These are phyloP conservation scores for Solanum peruvianum DNA, from an alignment of 257 asterid species.

Conservation along the genomic window DNA sequence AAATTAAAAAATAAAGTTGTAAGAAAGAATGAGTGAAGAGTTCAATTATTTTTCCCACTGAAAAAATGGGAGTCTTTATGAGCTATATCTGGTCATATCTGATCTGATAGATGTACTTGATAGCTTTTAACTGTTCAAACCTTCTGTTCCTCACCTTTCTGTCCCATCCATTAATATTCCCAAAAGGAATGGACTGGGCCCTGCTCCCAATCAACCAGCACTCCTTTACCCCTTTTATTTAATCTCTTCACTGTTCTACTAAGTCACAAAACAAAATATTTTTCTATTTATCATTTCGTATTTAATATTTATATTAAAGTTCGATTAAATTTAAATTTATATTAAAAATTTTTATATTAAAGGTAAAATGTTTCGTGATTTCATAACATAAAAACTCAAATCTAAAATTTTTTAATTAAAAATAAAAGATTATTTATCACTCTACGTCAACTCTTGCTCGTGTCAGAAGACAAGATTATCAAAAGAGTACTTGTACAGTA, in stretches of 20 bases:
- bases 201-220: conserved; percentile 27
- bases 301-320: too few relatives aligned
- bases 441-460: accelerated
- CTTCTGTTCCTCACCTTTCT: conserved; percentile 87
- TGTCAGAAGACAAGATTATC: neutral
- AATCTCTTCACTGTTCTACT: conserved; percentile 5
- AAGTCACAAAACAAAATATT: neutral
- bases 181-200: conserved; percentile 15
- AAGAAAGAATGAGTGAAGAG: neutral
- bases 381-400: too few relatives aligned
- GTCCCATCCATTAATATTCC: conserved; percentile 65
- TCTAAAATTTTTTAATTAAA: accelerated
- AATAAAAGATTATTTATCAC: accelerated
- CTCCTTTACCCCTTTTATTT: neutral
- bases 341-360: accelerated
- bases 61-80: conserved; percentile 26
- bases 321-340: too few relatives aligned
- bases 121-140: conserved; percentile 30
- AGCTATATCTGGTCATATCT: conserved; percentile 56
- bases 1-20: neutral
- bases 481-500: neutral
- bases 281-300: too few relatives aligned
- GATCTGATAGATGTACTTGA: conserved; percentile 22
- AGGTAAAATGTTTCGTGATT: too few relatives aligned
- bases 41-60: conserved; percentile 27